Conservation (phyloP, 129 eudicot genomes). For the Scalesia atractyloides region DNA sequence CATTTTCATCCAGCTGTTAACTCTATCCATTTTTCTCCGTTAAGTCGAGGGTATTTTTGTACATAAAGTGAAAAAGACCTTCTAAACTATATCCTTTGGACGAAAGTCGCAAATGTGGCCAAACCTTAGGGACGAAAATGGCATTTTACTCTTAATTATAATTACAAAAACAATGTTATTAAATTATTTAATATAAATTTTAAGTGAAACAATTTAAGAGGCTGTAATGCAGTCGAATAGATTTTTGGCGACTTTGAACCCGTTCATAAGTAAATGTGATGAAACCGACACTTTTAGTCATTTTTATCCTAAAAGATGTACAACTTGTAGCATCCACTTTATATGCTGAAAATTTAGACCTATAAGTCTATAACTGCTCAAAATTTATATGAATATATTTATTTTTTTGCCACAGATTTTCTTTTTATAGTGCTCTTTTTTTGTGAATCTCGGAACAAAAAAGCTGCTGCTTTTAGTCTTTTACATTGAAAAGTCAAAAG, state of each 20-base stretch:
- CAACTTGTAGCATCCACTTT: background rate
- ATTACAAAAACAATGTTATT: background rate
- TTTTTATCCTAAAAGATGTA: background rate
- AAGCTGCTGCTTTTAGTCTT: background rate
- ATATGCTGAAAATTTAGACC: constrained; percentile 4
- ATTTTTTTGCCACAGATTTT: background rate
- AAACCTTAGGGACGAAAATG: too few species aligned
- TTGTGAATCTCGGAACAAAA: background rate
- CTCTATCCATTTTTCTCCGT: too few species aligned
- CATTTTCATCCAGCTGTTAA: too few species aligned
- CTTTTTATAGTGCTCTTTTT: background rate
- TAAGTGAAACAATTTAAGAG: background rate
- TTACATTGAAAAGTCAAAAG: background rate
- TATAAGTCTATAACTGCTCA: background rate
- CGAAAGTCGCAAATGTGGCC: too few species aligned
- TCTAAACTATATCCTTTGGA: too few species aligned
- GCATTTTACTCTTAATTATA: background rate
- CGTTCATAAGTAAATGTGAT: background rate
- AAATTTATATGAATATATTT: background rate
- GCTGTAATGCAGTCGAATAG: background rate
- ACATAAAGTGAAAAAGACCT: too few species aligned
- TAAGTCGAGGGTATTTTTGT: too few species aligned
- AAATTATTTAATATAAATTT: background rate
- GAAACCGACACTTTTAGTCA: background rate
- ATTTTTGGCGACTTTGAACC: background rate